Evolutionary conservation across 352 stramenopile genomes (phyloP).

Genomic region (Hyaloperonospora arabidopsidis): DNA sequence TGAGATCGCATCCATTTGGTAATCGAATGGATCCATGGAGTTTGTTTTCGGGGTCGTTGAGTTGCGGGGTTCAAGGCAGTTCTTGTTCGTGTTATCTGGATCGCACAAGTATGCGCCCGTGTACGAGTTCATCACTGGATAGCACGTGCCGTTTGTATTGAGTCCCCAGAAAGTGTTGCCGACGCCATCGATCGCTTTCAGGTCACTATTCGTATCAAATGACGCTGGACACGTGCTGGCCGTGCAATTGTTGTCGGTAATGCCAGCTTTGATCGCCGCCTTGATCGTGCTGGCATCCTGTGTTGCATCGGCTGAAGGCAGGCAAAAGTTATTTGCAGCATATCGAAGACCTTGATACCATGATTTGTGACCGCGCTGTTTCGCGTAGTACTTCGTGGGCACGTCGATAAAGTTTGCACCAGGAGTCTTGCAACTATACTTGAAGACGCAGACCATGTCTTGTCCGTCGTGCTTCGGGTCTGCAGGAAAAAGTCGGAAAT

Average conservation of each 20-base stretch:
- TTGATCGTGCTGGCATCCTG: constrained; percentile 42
- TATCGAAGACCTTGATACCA: constrained; percentile 57
- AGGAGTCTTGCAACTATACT: constrained; percentile 39
- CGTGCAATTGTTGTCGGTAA: constrained; percentile 44
- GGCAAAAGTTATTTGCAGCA: constrained; percentile 45
- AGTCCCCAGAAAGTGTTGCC: constrained; percentile 40
- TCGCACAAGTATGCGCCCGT: constrained; percentile 46
- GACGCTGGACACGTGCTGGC: constrained; percentile 40
- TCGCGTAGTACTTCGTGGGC: constrained; percentile 30
- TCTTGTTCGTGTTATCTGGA: constrained; percentile 33
- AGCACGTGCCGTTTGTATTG: constrained; percentile 48
- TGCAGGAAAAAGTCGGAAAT: constrained; percentile 52
- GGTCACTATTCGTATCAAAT: constrained; percentile 39
- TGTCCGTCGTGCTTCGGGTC: constrained; percentile 14
- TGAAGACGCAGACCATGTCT: constrained; percentile 39
- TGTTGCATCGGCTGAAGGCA: constrained; percentile 17
- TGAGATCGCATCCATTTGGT: constrained; percentile 48
- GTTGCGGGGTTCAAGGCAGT: constrained; percentile 44
- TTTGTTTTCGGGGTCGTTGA: constrained; percentile 31
- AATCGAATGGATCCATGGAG: constrained; percentile 41
- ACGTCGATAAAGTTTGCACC: constrained; percentile 47
- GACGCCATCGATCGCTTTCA: constrained; percentile 35
- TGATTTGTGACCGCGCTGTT: constrained; percentile 36
- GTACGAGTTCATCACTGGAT: constrained; percentile 48
- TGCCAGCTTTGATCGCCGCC: constrained; percentile 33